Percentiles rank a stretch among this genome's conserved stretches.
These are phyloP conservation scores for Chlamydomonas sp. DNA, from an alignment of 139 green algal species.

Conservation along the genomic window DNA sequence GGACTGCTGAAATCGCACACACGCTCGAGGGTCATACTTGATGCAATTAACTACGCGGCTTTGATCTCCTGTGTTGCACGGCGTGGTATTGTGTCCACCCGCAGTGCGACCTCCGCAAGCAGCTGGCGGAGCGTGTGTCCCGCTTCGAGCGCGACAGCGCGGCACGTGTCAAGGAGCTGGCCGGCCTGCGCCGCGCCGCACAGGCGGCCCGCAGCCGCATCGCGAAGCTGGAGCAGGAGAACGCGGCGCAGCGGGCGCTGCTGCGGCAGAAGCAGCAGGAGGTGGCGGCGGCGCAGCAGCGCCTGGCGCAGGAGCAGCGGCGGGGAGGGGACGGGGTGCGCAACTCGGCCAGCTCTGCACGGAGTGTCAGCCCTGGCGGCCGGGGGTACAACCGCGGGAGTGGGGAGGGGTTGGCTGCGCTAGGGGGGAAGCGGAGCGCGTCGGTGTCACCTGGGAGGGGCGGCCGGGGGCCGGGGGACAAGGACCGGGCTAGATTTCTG, in stretches of 20 bases:
- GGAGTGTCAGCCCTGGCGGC: constrained; percentile 3
- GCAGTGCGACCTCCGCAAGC: constrained; percentile 28
- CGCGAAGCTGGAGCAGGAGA: constrained; percentile 33
- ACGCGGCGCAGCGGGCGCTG: constrained; percentile 22
- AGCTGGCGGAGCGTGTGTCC: constrained; percentile 24
- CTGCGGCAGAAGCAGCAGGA: constrained; percentile 34
- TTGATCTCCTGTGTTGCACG: too few relatives aligned
- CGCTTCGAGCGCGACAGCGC: constrained; percentile 31
- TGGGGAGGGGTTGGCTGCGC: too few relatives aligned
- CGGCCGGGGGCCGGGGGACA: not conserved
- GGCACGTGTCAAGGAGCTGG: constrained; percentile 26
- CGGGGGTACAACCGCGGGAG: not conserved
- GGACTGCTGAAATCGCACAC: too few relatives aligned
- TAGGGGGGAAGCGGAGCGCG: too few relatives aligned
- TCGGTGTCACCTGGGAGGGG: too few relatives aligned
- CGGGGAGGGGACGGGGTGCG: not conserved
- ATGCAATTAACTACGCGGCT: too few relatives aligned
- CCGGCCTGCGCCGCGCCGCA: constrained; percentile 18
- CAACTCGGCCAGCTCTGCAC: not conserved
- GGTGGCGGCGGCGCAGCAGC: constrained; percentile 17
- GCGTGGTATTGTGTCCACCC: not conserved
- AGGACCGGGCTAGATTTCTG: too few relatives aligned
- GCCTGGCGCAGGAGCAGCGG: constrained; percentile 11
- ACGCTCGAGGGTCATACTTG: too few relatives aligned
- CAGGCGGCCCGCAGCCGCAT: constrained; percentile 16